Evolutionary conservation across 2,329 filamentous ascomycete genomes (phyloP).

Genomic region (Aurifilum marmelostoma): DNA sequence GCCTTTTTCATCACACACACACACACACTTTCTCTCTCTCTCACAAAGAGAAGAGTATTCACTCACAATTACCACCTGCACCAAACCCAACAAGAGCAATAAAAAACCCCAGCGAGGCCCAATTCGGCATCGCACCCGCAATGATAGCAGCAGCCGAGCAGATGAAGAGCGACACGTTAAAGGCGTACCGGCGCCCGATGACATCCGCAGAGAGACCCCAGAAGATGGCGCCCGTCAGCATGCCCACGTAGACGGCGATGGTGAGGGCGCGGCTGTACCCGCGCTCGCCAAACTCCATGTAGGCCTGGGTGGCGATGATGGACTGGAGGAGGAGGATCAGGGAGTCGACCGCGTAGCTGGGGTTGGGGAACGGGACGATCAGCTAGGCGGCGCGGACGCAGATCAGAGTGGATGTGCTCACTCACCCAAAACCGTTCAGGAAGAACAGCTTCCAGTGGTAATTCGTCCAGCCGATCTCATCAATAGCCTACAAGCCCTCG

Average conservation of each 20-base stretch:
- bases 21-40: not conserved
- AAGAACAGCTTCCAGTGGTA: conserved; percentile 65
- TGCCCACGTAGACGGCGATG: conserved; percentile 62
- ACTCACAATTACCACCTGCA: conserved; percentile 57
- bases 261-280: conserved; percentile 62
- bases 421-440: conserved; percentile 62
- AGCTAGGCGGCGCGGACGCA: too few species aligned
- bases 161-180: conserved; percentile 68
- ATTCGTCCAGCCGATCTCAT: conserved; percentile 63
- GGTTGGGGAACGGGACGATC: too few species aligned
- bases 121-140: conserved; percentile 69
- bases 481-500: conserved; percentile 43
- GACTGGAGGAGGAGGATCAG: conserved; percentile 60
- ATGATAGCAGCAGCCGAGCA: conserved; percentile 61
- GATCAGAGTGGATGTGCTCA: too few species aligned
- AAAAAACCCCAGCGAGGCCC: conserved; percentile 66
- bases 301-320: conserved; percentile 62
- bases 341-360: conserved; percentile 51
- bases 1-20: not conserved
- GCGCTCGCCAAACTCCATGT: conserved; percentile 58
- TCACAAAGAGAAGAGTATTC: not conserved
- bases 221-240: conserved; percentile 62
- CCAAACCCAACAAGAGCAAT: conserved; percentile 67
- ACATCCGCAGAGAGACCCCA: conserved; percentile 71
- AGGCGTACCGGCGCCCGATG: conserved; percentile 69